Conservation (phyloP, 345 rosid genomes). For the Adansonia digitata region DNA sequence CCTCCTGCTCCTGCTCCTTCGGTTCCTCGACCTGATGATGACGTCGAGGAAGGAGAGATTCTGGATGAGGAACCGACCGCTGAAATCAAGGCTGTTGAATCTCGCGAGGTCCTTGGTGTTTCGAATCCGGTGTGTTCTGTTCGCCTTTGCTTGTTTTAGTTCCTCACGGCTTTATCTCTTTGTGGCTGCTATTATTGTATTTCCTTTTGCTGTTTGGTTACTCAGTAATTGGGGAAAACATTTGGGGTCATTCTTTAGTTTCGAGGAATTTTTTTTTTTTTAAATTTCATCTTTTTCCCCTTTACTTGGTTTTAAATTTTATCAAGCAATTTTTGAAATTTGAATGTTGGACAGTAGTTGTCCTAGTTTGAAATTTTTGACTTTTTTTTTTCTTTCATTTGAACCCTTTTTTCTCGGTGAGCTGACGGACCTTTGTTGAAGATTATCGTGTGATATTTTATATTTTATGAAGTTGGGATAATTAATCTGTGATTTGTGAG, state of each 20-base stretch:
- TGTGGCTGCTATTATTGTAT: not conserved
- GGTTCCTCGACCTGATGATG: conserved; percentile 43
- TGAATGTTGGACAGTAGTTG: not conserved
- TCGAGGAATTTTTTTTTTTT: not conserved
- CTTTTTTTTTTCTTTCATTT: not conserved
- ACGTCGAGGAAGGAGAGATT: conserved; percentile 98
- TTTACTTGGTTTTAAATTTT: not conserved
- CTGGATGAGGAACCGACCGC: conserved; percentile 53
- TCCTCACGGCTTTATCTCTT: not conserved
- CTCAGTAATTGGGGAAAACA: not conserved
- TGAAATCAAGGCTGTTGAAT: conserved; percentile 29
- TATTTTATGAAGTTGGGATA: conserved; percentile 19
- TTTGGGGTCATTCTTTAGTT: not conserved
- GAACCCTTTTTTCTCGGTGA: conserved; percentile 25
- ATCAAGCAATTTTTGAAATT: not conserved
- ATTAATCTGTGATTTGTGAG: conserved; percentile 45
- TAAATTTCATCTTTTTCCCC: not conserved
- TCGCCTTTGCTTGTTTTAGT: conserved; percentile 18
- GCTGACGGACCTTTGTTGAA: conserved; percentile 13
- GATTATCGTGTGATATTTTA: conserved; percentile 9
- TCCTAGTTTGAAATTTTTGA: not conserved
- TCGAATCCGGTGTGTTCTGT: conserved; percentile 65
- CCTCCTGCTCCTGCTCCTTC: conserved; percentile 20
- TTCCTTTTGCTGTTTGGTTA: not conserved
- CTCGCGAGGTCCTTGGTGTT: conserved; percentile 23